These are phyloP conservation scores for Globisporangium yorkense DNA, from an alignment of 352 stramenopile species.

Conservation along the genomic window DNA sequence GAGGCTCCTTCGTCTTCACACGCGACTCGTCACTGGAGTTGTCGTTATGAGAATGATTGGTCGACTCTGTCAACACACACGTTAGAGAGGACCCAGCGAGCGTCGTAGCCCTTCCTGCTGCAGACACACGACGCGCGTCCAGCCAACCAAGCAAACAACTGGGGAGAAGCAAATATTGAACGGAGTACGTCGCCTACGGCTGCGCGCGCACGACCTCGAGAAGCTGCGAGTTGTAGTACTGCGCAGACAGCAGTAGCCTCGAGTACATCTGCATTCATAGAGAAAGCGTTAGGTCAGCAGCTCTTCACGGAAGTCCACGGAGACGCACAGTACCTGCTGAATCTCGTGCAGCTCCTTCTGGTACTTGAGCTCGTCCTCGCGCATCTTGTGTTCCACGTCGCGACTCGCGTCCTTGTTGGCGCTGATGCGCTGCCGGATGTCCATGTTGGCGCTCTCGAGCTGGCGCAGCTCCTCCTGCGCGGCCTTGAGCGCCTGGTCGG, in stretches of 20 bases:
- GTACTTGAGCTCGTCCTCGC: slow-evolving; percentile 56
- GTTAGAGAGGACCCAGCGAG: too few relatives aligned
- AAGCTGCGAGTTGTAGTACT: slow-evolving; percentile 69
- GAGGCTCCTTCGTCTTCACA: too few relatives aligned
- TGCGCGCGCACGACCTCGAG: slow-evolving; percentile 36
- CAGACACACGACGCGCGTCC: too few relatives aligned
- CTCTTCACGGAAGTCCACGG: not conserved
- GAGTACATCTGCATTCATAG: slow-evolving; percentile 49
- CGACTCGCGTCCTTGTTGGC: slow-evolving; percentile 41
- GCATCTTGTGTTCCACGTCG: slow-evolving; percentile 61
- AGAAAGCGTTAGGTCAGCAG: slow-evolving; percentile 2
- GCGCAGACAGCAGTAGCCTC: slow-evolving; percentile 46
- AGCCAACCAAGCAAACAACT: not conserved
- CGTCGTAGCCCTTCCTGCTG: too few relatives aligned
- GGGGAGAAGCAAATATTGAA: not conserved
- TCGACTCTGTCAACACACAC: too few relatives aligned
- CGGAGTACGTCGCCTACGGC: slow-evolving; percentile 12
- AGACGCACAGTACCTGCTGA: slow-evolving; percentile 30
- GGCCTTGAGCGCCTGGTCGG: slow-evolving; percentile 42
- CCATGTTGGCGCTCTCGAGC: slow-evolving; percentile 38
- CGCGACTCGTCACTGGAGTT: not conserved
- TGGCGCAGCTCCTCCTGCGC: slow-evolving; percentile 53
- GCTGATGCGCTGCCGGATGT: slow-evolving; percentile 47
- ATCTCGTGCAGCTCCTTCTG: slow-evolving; percentile 61
- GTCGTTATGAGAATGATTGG: too few relatives aligned